Evolutionary conservation across 1,139 yeast genomes (phyloP), one percentile per base, ranked within the genome.

Genomic region (Hansenula lynferdii): DNA sequence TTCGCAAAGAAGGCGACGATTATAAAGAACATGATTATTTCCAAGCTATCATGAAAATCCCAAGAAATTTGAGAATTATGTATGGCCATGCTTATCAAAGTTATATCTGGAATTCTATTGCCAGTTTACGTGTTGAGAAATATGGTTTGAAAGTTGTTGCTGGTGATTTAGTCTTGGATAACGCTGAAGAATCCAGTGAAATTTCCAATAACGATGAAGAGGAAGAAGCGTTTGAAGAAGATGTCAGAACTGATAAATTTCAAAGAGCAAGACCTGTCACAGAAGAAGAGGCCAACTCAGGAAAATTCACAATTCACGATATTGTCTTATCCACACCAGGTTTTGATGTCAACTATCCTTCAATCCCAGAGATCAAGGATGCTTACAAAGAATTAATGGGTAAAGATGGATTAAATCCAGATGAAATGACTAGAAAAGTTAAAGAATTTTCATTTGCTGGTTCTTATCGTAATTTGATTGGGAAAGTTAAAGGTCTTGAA

Each of bases 1-100:
- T 61, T 39, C 64, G 61, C 37, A 71, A 69, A 45, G 69, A 68
- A 12, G 65, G 70, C 36, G 75, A 71, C 11, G 70, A 64, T 16
- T 81, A 69, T 52, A 45, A 61, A n/a, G 67, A 70, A 12, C 57
- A 58, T 34, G 67, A 81, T 5, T 84, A 82, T 57, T 78, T 85
- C 53, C 77, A 77, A 49, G 92, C 95, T n/a, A 73, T 94, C 37
- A 81, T 85, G 83, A 77, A 90, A 42, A 85, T 94, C 49, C 98
- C 98, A 31, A 76, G 96, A 60, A 90, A 90, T 57, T 69, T 94
- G 57, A 72, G 96, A 56, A 77, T 89, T 45, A 92, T 94, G 95
- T 94, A 94, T 57, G 96, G 84, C 3, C 99, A 94, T 63, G 96
- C 98, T 3, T 94, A 94, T 58, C 98, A 94, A 63, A 87, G 97